Conservation (phyloP, 129 eudicot species). For the Ambrosia artemisiifolia region DNA sequence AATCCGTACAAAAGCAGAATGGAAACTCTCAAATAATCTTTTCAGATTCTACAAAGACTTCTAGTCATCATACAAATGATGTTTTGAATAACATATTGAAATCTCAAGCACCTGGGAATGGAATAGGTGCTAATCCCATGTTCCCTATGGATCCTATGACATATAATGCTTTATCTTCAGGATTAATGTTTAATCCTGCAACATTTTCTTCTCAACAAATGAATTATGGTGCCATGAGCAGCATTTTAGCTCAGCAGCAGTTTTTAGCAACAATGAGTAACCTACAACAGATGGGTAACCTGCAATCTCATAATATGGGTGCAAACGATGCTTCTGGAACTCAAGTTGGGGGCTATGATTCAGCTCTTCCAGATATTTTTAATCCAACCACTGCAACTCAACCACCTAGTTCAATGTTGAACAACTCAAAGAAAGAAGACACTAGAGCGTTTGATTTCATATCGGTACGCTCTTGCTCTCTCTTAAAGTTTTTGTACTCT, state of each 20-base stretch:
- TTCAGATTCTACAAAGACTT: slow-evolving; percentile 33
- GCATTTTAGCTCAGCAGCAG: slow-evolving; percentile 76
- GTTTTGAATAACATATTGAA: slow-evolving; percentile 42
- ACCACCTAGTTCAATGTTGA: slow-evolving; percentile 60
- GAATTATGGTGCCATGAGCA: slow-evolving; percentile 74
- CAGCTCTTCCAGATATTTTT: slow-evolving; percentile 83
- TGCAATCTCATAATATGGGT: slow-evolving; percentile 51
- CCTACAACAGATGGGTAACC: slow-evolving; percentile 64
- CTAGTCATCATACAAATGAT: slow-evolving; percentile 39
- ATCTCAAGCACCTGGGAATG: slow-evolving; percentile 47
- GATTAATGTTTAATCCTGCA: slow-evolving; percentile 63
- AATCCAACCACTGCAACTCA: slow-evolving; percentile 60
- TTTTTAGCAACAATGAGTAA: slow-evolving; percentile 72
- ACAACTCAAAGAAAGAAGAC: slow-evolving; percentile 74
- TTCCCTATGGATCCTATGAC: slow-evolving; percentile 56
- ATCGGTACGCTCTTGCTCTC: slow-evolving; percentile 58
- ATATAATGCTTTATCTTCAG: slow-evolving; percentile 58
- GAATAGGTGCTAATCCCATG: slow-evolving; percentile 42
- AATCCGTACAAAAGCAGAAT: slow-evolving; percentile 36
- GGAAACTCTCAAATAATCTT: slow-evolving; percentile 28
- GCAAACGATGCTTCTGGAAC: slow-evolving; percentile 40
- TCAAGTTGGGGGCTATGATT: slow-evolving; percentile 43
- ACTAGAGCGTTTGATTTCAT: slow-evolving; percentile 94
- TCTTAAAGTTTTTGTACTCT: slow-evolving; percentile 6
- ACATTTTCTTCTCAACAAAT: slow-evolving; percentile 62